Evolutionary conservation across 2,329 filamentous ascomycete species (phyloP).

Genomic region (Epichloe baconii): DNA sequence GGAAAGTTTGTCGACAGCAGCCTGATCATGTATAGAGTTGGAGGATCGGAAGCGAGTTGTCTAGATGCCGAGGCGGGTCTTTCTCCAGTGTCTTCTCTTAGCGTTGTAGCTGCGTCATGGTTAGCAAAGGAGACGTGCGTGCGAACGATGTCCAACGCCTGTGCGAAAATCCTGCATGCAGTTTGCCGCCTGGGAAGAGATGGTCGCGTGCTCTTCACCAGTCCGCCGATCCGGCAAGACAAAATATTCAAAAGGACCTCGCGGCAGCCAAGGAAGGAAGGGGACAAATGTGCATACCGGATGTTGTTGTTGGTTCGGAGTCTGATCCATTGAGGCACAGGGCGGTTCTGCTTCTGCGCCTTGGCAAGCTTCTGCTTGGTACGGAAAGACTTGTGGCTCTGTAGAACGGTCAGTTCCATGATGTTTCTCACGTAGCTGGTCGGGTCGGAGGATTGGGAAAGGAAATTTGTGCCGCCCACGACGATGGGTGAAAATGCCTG

Average conservation of each 20-base stretch:
- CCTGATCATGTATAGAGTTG: slow-evolving; percentile 1
- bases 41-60: slow-evolving; percentile 31
- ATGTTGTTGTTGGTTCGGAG: slow-evolving; percentile 99
- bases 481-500: neutral
- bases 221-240: neutral
- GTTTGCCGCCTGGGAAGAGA: no score
- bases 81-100: slow-evolving; percentile 99
- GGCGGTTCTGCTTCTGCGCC: slow-evolving; percentile 99
- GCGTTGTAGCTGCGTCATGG: slow-evolving; percentile 77
- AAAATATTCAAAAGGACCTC: neutral
- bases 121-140: slow-evolving; percentile 6
- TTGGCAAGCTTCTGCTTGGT: slow-evolving; percentile 99
- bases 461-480: neutral
- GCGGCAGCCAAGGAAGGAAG: neutral
- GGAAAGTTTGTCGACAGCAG: slow-evolving; percentile 1
- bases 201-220: no score
- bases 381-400: slow-evolving; percentile 99
- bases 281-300: slow-evolving; percentile 53
- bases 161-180: no score
- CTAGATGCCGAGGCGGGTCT: slow-evolving; percentile 99
- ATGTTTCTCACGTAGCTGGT: neutral
- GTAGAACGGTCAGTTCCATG: slow-evolving; percentile 12
- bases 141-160: no score
- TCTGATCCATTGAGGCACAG: slow-evolving; percentile 99
- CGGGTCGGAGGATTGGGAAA: neutral